These are phyloP conservation scores for Penicillium herquei DNA, from an alignment of 495 filamentous ascomycete species.

Conservation along the genomic window DNA sequence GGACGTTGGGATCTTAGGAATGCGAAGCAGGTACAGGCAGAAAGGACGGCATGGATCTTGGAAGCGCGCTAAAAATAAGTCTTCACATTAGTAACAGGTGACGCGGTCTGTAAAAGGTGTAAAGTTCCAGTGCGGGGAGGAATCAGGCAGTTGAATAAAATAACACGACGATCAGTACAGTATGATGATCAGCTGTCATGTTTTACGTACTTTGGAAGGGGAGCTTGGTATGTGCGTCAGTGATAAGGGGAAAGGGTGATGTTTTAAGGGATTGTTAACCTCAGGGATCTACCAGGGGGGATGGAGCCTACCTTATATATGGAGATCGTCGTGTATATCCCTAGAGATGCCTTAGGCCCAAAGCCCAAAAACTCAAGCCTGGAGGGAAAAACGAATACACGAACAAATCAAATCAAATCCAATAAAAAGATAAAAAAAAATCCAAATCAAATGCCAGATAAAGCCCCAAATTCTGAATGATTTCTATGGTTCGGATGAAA, in stretches of 20 bases:
- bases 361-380: too few relatives aligned
- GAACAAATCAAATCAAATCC: too few relatives aligned
- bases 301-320: constrained; percentile 6
- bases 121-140: neutral
- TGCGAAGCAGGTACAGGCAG: constrained; percentile 14
- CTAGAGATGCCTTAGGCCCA: constrained; percentile 15
- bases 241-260: neutral
- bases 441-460: neutral
- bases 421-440: neutral
- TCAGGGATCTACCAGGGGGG: constrained; percentile 12
- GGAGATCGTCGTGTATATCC: constrained; percentile 5
- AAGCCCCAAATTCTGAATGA: too few relatives aligned
- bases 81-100: constrained; percentile 23
- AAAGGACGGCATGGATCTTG: constrained; percentile 9
- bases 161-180: constrained; percentile 18
- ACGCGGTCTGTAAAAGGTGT: constrained; percentile 32
- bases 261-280: neutral
- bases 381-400: too few relatives aligned
- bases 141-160: neutral
- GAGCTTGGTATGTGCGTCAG: constrained; percentile 14
- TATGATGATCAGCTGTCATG: constrained; percentile 13
- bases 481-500: constrained; percentile 9
- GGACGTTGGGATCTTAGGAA: constrained; percentile 19
- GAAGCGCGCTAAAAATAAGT: neutral
- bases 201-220: constrained; percentile 22